Evolutionary conservation across 176 grass and related monocot genomes (phyloP), one percentile per base, ranked within the genome.

Genomic region (Avena sativa): DNA sequence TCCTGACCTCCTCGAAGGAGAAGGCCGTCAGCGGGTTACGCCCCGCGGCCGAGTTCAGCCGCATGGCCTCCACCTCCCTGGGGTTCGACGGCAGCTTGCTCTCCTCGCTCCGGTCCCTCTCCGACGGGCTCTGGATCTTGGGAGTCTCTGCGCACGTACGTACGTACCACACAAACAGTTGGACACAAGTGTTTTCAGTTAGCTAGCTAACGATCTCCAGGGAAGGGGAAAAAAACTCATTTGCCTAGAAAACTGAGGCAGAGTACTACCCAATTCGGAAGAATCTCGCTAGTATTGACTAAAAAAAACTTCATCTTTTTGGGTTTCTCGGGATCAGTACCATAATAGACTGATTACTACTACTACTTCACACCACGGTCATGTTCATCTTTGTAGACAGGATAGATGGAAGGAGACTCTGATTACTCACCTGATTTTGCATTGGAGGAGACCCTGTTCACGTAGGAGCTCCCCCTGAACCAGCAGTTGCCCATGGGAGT

Each of bases 401-500:
- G 8, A 60, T 6, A 74, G 12, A 64, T 79, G 57, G 36, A 60
- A 79, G 76, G 44, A 85, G 56, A 9, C 53, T 49, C 28, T 63
- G 9, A 23, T 32, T 32, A 86, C 60, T 81, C 62, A 93, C 94
- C 94, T 79, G 92, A 88, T 62, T 96, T 96, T 36, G 80, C 89
- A 40, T 71, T 92, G 38, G 92, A 93, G 73, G 89, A 96, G 80
- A 96, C 89, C 74, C 77, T 90, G 55, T 90, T 89, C 40, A 85
- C 66, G 38, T 68, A 78, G 20, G 87, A 21, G 20, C 59, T 88
- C 28, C 69, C 83, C 13, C 30, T 59, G 62, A 81, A 88, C 80
- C 81, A 83, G 89, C 94, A 94, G 79, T 97, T 97, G 53, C 94
- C 94, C 92, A 94, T 97, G 55, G 10, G 25, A 21, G 38, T n/a